phyloP scores from a whole-genome alignment of 441 rosid species.

The Eutrema salsugineum region DNA sequence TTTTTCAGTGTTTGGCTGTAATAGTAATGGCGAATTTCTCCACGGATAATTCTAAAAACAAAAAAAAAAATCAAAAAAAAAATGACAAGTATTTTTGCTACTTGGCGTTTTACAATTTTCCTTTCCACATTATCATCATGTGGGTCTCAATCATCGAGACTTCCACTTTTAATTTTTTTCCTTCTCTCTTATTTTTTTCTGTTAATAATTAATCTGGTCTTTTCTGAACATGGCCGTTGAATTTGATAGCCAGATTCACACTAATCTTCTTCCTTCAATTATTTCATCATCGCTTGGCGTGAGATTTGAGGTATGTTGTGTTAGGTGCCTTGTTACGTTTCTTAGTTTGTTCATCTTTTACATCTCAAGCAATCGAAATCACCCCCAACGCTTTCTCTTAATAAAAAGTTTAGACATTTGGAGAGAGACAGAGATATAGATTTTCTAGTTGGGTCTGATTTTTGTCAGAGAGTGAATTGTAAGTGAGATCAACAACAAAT shows the following conservation, averaged over 20 bases:
- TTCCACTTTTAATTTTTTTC: slow-evolving; percentile 13
- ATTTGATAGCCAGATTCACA: slow-evolving; percentile 31
- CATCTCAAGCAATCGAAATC: slow-evolving; percentile 36
- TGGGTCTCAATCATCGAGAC: slow-evolving; percentile 39
- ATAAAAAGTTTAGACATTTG: neutral
- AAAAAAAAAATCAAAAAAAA: neutral
- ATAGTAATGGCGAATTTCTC: slow-evolving; percentile 22
- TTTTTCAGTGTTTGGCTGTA: slow-evolving; percentile 25
- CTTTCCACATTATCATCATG: slow-evolving; percentile 23
- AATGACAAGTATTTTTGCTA: neutral
- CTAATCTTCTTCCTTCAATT: slow-evolving; percentile 29
- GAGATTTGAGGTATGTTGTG: slow-evolving; percentile 33
- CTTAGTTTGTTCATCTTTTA: slow-evolving; percentile 33
- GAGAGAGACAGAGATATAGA: slow-evolving; percentile 8
- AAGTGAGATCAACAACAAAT: slow-evolving; percentile 31
- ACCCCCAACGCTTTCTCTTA: slow-evolving; percentile 18
- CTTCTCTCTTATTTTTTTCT: neutral
- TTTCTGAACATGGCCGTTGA: slow-evolving; percentile 37
- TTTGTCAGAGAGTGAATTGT: slow-evolving; percentile 30
- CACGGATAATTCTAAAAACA: neutral
- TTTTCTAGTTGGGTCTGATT: slow-evolving; percentile 7
- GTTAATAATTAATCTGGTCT: slow-evolving; percentile 14
- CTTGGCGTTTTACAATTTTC: slow-evolving; percentile 16
- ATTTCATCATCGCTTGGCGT: slow-evolving; percentile 31
- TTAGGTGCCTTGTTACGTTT: slow-evolving; percentile 30